phyloP scores from a whole-genome alignment of 2,329 filamentous ascomycete species.

The Nigrospora oryzae region DNA sequence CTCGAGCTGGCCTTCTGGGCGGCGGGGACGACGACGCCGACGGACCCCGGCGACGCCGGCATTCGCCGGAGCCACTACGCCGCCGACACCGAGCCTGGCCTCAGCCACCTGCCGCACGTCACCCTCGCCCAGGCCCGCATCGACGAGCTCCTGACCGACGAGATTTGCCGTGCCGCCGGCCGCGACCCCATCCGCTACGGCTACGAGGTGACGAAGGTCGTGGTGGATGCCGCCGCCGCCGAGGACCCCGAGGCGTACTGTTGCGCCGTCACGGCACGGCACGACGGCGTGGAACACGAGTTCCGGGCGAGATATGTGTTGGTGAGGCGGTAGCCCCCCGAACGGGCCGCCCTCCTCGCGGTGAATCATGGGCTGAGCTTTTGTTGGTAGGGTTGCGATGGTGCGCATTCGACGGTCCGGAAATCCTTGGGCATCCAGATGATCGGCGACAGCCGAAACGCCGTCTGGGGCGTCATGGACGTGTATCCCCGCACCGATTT shows the following conservation, averaged over 20 bases:
- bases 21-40: not conserved
- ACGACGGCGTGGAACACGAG: constrained; percentile 26
- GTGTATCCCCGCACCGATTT: constrained; percentile 47
- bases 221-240: constrained; percentile 34
- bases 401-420: constrained; percentile 42
- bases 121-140: constrained; percentile 49
- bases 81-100: constrained; percentile 42
- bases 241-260: constrained; percentile 29
- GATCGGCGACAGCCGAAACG: constrained; percentile 31
- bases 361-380: not conserved
- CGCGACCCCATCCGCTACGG: constrained; percentile 43
- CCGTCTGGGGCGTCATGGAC: constrained; percentile 32
- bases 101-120: constrained; percentile 46
- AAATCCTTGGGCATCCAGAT: constrained; percentile 45
- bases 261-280: constrained; percentile 32
- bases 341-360: not conserved
- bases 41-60: constrained; percentile 13
- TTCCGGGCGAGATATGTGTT: constrained; percentile 42
- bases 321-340: constrained; percentile 23
- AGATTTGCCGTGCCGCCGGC: constrained; percentile 33
- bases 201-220: constrained; percentile 37
- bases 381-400: constrained; percentile 29
- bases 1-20: constrained; percentile 51
- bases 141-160: constrained; percentile 43
- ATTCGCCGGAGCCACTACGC: constrained; percentile 39